Conservation (phyloP, 2,329 filamentous ascomycete species). For the Phaeophleospora eucalypticola region DNA sequence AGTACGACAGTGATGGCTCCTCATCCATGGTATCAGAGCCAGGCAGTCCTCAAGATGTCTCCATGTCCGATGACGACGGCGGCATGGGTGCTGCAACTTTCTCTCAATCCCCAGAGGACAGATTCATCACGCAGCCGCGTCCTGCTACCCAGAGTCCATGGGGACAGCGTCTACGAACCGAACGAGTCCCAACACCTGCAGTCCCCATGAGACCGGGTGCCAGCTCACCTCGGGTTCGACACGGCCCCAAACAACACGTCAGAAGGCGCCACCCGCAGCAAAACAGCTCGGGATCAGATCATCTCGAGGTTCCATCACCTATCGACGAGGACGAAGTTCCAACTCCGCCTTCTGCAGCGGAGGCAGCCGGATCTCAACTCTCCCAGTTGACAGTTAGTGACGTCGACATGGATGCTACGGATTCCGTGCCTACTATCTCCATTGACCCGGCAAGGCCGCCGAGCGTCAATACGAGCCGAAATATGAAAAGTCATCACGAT, state of each 20-base stretch:
- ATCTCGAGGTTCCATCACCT: constrained; percentile 32
- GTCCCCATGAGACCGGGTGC: constrained; percentile 20
- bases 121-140: constrained; percentile 8
- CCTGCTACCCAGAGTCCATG: constrained; percentile 17
- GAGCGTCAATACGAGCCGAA: constrained; percentile 9
- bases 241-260: constrained; percentile 23
- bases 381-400: constrained; percentile 35
- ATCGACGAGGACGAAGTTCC: constrained; percentile 36
- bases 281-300: constrained; percentile 24
- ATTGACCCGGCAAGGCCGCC: constrained; percentile 20
- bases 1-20: constrained; percentile 30
- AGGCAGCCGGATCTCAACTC: constrained; percentile 33
- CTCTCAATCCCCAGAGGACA: constrained; percentile 21
- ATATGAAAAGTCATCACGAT: constrained; percentile 8
- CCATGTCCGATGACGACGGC: constrained; percentile 26
- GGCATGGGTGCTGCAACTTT: constrained; percentile 21
- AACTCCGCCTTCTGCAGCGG: constrained; percentile 32
- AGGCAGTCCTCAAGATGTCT: constrained; percentile 29
- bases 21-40: constrained; percentile 32
- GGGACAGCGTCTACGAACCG: constrained; percentile 20
- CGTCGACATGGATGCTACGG: constrained; percentile 32
- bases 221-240: constrained; percentile 19
- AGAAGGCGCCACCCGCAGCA: constrained; percentile 32
- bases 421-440: constrained; percentile 21
- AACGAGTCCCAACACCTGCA: constrained; percentile 26